These are phyloP conservation scores for Penicillium sp. DNA, from an alignment of 2,329 filamentous ascomycete species.

Conservation along the genomic window DNA sequence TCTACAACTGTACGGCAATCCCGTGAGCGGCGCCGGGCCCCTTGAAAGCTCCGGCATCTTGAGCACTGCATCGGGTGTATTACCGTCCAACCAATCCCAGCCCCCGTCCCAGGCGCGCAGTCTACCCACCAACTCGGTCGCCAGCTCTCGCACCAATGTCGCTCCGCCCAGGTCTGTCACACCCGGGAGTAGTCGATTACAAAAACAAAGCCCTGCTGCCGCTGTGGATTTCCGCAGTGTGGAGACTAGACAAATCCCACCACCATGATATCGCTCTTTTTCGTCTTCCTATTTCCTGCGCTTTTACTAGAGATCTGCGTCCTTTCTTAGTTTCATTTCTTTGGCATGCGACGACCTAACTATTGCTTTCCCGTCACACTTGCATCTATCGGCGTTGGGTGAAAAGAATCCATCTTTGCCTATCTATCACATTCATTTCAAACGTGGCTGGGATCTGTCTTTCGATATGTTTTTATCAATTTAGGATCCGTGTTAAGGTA, in stretches of 20 bases:
- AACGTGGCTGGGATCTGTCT: not conserved
- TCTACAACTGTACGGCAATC: conserved; percentile 23
- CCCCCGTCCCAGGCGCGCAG: conserved; percentile 8
- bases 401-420: not conserved
- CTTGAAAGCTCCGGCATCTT: conserved; percentile 12
- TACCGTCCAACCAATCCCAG: not conserved
- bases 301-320: not conserved
- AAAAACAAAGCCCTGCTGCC: conserved; percentile 15
- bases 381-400: conserved; percentile 11
- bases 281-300: not conserved
- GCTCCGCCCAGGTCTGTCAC: conserved; percentile 3
- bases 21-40: conserved; percentile 15
- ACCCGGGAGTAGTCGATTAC: conserved; percentile 16
- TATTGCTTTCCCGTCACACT: not conserved
- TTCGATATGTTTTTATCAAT: not conserved
- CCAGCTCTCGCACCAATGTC: conserved; percentile 31
- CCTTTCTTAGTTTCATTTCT: not conserved
- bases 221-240: not conserved
- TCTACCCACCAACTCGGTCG: conserved; percentile 20
- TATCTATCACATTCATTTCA: not conserved
- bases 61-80: conserved; percentile 7
- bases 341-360: not conserved
- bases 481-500: not conserved
- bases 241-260: not conserved
- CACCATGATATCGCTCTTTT: not conserved